Evolutionary conservation across 2,329 filamentous ascomycete species (phyloP), one percentile per base, ranked within the genome.

Genomic region (Penicillium aurantiogriseum): DNA sequence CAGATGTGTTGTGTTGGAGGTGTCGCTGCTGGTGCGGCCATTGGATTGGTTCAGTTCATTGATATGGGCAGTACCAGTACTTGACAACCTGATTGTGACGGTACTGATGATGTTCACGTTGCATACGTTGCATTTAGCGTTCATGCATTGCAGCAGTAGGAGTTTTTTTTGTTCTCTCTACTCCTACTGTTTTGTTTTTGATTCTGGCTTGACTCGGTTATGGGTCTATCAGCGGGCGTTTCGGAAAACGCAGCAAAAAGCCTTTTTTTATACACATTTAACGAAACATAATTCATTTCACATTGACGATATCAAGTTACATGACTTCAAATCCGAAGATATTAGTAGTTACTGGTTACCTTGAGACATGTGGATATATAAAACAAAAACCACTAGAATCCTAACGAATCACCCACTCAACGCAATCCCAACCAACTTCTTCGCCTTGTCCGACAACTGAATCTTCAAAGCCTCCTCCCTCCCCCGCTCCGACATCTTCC

Each of bases 401-500:
- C 4, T 9, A 19, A 19, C 29, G 15, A 45, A 52, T 66, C 52
- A 69, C 21, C 65, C 76, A n/a, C 64, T 75, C 61, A 91, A 70
- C 17, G 88, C 88, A 74, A 83, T 88, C 51, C 76, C 79, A 59
- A 91, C 83, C 73, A 92, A 74, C 60, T 73, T 77, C 73, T 79
- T 83, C 53, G 83, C 86, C 62, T 84, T 77, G 21, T 86, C 86
- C 53, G 84, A 86, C 76, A 90, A 80, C 17, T 83, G 75, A 76
- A 91, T 86, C 61, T 77, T 74, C 64, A 90, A 69, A n/a, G 88
- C 89, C 72, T 91, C 72, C 64, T 83, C 79, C 61, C 81, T 79
- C 0, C 88, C 88, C 57, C 73, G 73, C 36, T 82, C 80, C 48
- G 83, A 85, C 88, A 91, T 91, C 79, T 91, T 91, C 47, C 68